Percentiles rank a stretch among this genome's conserved stretches.
Conservation (phyloP, 345 rosid species). For the Capsella bursapastoris region DNA sequence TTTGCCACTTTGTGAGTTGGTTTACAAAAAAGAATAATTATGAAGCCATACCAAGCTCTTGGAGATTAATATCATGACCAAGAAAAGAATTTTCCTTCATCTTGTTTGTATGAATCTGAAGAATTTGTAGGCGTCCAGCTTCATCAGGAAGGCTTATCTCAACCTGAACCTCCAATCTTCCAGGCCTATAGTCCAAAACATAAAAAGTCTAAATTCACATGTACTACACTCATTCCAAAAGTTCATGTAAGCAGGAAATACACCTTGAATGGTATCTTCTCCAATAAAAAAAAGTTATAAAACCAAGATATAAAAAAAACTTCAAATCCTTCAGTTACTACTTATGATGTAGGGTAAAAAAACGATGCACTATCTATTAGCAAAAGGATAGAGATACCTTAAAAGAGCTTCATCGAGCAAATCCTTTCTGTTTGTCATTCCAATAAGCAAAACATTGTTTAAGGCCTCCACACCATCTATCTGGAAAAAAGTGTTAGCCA, state of each 20-base stretch:
- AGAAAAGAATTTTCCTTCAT: constrained; percentile 99
- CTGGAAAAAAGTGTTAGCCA: constrained; percentile 55
- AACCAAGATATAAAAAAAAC: constrained; percentile 2
- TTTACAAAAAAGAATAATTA: not conserved
- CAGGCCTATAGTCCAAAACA: constrained; percentile 65
- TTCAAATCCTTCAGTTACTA: not conserved
- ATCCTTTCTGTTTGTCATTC: constrained; percentile 99
- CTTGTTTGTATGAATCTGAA: constrained; percentile 96
- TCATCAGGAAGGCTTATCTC: constrained; percentile 99
- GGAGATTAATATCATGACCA: constrained; percentile 80
- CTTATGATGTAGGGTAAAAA: not conserved
- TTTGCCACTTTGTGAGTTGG: not conserved
- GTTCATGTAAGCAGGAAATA: constrained; percentile 16
- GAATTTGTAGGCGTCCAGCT: constrained; percentile 93
- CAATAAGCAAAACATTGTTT: constrained; percentile 97
- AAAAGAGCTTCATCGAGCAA: constrained; percentile 99
- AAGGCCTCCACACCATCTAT: constrained; percentile 99
- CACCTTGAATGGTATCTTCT: constrained; percentile 2
- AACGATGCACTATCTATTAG: constrained; percentile 1
- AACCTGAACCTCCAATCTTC: constrained; percentile 97
- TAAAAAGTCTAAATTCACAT: constrained; percentile 9
- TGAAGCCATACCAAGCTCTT: constrained; percentile 74
- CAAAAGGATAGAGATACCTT: constrained; percentile 57
- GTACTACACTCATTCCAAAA: constrained; percentile 8
- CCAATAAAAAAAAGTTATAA: not conserved